A percentile compares a stretch with the other conserved stretches of the same genome.
Evolutionary conservation across 2,329 filamentous ascomycete genomes (phyloP).

Genomic region (Fusarium chlamydosporum): DNA sequence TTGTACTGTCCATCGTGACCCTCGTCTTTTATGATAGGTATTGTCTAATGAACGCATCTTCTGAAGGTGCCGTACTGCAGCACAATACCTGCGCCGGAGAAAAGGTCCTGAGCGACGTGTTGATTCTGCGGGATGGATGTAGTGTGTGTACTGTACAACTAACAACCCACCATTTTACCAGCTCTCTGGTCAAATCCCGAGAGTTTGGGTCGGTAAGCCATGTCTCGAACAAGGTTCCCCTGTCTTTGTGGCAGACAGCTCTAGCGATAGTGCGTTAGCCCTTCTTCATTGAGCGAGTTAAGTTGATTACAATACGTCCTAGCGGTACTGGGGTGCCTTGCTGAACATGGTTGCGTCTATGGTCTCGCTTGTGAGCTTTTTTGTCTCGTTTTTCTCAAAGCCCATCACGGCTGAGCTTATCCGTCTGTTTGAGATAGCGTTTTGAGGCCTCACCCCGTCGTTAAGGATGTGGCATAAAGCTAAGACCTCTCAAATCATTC

Average conservation of each 20-base stretch:
- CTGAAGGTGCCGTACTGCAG: slow-evolving; percentile 1
- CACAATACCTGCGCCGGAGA: neutral
- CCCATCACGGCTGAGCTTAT: slow-evolving; percentile 32
- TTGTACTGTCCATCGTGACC: neutral
- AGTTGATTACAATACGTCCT: neutral
- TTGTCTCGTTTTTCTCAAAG: slow-evolving; percentile 14
- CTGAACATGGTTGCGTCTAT: slow-evolving; percentile 7
- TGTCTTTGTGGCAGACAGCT: slow-evolving; percentile 42
- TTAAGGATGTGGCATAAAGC: slow-evolving; percentile 24
- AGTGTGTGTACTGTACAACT: slow-evolving; percentile 23
- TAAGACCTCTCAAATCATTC: slow-evolving; percentile 36
- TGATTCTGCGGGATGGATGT: slow-evolving; percentile 1
- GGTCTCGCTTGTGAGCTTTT: slow-evolving; percentile 2
- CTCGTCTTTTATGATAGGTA: neutral
- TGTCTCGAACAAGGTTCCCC: slow-evolving; percentile 52
- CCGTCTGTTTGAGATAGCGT: slow-evolving; percentile 21
- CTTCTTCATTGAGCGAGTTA: slow-evolving; percentile 7
- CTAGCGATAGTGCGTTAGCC: slow-evolving; percentile 31
- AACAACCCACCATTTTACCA: slow-evolving; percentile 50
- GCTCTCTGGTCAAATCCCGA: slow-evolving; percentile 54
- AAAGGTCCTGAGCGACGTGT: neutral
- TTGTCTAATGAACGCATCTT: slow-evolving; percentile 7
- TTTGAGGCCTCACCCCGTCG: slow-evolving; percentile 26
- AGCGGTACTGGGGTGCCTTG: neutral
- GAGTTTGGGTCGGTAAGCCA: slow-evolving; percentile 55